Percentiles rank a stretch among this genome's conserved stretches.
Conservation (phyloP, 2,329 filamentous ascomycete species). For the Claviceps humidiphila region DNA sequence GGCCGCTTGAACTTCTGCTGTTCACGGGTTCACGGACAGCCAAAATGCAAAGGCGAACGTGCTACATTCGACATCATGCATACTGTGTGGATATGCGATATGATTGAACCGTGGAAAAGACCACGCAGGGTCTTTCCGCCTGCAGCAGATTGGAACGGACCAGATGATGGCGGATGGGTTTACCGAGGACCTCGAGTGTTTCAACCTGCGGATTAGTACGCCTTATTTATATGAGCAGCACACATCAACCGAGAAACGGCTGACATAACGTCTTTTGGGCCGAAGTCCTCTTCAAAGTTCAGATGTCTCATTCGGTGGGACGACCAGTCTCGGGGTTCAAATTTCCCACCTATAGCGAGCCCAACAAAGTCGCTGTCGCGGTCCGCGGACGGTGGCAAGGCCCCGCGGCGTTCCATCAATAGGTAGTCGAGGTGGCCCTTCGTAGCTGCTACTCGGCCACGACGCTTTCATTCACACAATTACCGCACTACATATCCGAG, state of each 20-base stretch:
- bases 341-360: conserved; percentile 11
- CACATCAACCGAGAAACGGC: conserved; percentile 5
- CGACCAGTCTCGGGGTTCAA: conserved; percentile 17
- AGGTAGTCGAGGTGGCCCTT: conserved; percentile 35
- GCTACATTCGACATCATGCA: too few relatives aligned
- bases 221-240: not conserved
- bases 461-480: conserved; percentile 24
- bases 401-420: conserved; percentile 29
- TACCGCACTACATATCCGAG: conserved; percentile 29
- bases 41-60: too few relatives aligned
- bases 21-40: too few relatives aligned
- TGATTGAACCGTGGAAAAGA: too few relatives aligned
- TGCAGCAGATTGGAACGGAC: too few relatives aligned
- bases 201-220: conserved; percentile 1
- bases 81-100: too few relatives aligned
- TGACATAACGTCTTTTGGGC: conserved; percentile 15
- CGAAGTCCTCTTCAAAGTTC: conserved; percentile 15
- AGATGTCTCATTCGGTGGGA: conserved; percentile 18
- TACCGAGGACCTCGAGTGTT: not conserved
- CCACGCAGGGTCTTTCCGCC: too few relatives aligned
- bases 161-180: conserved; percentile 10
- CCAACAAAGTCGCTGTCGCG: conserved; percentile 12
- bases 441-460: conserved; percentile 30
- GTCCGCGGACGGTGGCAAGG: not conserved
- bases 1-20: too few relatives aligned